Evolutionary conservation across 2,329 filamentous ascomycete species (phyloP).

Genomic region (Penicillium palitans): DNA sequence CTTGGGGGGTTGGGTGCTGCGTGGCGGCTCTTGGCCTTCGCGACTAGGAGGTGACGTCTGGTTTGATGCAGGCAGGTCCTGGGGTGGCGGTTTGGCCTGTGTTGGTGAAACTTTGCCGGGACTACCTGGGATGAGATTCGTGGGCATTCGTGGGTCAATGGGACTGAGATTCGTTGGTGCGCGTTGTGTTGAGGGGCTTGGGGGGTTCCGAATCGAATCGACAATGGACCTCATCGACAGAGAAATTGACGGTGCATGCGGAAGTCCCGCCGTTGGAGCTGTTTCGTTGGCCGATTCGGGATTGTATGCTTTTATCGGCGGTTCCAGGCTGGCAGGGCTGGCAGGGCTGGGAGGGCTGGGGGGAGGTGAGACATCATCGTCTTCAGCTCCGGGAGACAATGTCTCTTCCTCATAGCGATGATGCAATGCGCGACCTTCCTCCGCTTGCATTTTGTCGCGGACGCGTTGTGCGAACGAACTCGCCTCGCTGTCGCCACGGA

Average conservation of each 20-base stretch:
- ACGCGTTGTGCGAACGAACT: constrained; percentile 50
- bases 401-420: constrained; percentile 40
- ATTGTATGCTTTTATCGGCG: constrained; percentile 13
- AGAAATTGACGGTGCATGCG: constrained; percentile 24
- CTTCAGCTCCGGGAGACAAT: constrained; percentile 30
- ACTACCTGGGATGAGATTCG: constrained; percentile 26
- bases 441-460: constrained; percentile 54
- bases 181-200: constrained; percentile 23
- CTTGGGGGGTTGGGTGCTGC: constrained; percentile 31
- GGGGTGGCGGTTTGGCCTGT: constrained; percentile 10
- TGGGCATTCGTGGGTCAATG: constrained; percentile 28
- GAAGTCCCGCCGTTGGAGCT: constrained; percentile 30
- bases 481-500: constrained; percentile 41
- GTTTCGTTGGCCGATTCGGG: constrained; percentile 27
- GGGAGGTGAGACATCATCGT: constrained; percentile 13
- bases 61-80: constrained; percentile 17
- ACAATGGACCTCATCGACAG: constrained; percentile 23
- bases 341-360: constrained; percentile 7
- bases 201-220: constrained; percentile 30
- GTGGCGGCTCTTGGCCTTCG: constrained; percentile 17
- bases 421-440: constrained; percentile 54
- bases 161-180: constrained; percentile 23
- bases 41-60: constrained; percentile 12
- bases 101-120: constrained; percentile 15
- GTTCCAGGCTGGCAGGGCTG: constrained; percentile 19